Conservation (phyloP, 179 eudicot genomes). For the Spergularia azorica region DNA sequence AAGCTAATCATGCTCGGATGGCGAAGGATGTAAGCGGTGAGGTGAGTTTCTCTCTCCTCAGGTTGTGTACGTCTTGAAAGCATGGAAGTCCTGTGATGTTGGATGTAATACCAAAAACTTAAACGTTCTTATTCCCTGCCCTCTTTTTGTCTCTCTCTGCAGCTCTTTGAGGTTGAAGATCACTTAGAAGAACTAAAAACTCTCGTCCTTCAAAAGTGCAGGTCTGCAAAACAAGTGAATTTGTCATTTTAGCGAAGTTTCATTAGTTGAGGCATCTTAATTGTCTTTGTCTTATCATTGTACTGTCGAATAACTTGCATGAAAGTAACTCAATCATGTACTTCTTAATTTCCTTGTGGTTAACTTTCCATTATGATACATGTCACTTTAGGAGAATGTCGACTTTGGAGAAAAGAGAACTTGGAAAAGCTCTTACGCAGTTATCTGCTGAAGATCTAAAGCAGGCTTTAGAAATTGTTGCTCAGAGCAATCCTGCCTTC, state of each 20-base stretch:
- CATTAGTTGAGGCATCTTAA: slow-evolving; percentile 7
- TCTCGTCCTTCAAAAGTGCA: slow-evolving; percentile 59
- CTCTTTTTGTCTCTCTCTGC: slow-evolving; percentile 21
- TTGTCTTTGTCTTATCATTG: background rate
- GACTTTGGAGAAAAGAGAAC: slow-evolving; percentile 58
- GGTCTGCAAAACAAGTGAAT: slow-evolving; percentile 40
- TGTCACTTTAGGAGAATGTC: slow-evolving; percentile 52
- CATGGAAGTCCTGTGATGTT: background rate
- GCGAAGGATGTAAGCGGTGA: slow-evolving; percentile 60
- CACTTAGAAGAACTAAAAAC: slow-evolving; percentile 63
- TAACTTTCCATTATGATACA: background rate
- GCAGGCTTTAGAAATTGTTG: slow-evolving; percentile 75
- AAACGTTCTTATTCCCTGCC: background rate
- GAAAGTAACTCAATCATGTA: background rate
- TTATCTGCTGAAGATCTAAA: slow-evolving; percentile 64
- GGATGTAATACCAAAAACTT: background rate
- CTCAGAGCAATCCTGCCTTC: slow-evolving; percentile 60
- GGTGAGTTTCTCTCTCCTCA: slow-evolving; percentile 35
- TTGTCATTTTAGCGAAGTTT: background rate
- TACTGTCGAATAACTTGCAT: background rate
- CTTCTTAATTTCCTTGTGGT: background rate
- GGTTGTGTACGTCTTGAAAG: background rate
- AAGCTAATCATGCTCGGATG: slow-evolving; percentile 54
- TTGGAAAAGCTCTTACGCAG: slow-evolving; percentile 53
- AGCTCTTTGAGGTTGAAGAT: slow-evolving; percentile 57